Evolutionary conservation across 257 asterid genomes (phyloP).

Genomic region (Solanum sitiens): DNA sequence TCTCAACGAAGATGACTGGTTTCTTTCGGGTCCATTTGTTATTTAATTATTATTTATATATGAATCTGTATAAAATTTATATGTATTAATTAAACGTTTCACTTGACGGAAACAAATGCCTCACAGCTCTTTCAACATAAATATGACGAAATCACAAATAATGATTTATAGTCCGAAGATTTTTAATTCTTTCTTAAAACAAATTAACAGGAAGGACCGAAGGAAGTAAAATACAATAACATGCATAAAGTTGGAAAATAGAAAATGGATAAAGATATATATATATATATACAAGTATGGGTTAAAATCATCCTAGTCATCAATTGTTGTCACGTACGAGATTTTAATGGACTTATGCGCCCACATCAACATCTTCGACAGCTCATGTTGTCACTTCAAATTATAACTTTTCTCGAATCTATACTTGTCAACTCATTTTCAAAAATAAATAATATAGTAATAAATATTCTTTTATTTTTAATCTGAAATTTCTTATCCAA

Average conservation of each 20-base stretch:
- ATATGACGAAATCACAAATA: neutral
- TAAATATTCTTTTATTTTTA: neutral
- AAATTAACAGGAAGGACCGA: neutral
- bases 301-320: neutral
- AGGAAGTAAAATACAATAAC: neutral
- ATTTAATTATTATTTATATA: neutral
- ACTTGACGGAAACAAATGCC: too few relatives aligned
- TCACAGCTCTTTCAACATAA: too few relatives aligned
- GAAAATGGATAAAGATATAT: neutral
- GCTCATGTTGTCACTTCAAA: neutral
- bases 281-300: neutral
- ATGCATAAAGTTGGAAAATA: neutral
- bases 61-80: neutral
- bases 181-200: neutral
- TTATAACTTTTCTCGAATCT: neutral
- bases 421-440: neutral
- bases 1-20: neutral
- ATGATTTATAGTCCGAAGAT: neutral
- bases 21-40: neutral
- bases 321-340: neutral
- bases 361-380: neutral
- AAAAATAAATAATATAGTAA: neutral
- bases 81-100: too few relatives aligned
- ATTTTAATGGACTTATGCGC: neutral
- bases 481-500: neutral